Evolutionary conservation across 495 filamentous ascomycete species (phyloP).

Genomic region (Penicillium soppii): DNA sequence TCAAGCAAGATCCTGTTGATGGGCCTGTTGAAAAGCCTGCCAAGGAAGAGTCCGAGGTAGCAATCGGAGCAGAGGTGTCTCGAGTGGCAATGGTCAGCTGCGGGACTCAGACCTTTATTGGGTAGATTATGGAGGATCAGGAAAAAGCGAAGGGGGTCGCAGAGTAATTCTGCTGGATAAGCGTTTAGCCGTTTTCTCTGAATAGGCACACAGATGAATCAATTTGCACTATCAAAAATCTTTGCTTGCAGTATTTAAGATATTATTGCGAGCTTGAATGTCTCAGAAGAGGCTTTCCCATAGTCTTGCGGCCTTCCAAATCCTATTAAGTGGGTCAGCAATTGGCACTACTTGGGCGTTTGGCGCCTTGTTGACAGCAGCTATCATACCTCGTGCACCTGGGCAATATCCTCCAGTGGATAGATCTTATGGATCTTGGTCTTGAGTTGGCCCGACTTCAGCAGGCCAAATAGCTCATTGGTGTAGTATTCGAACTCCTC

Average conservation of each 20-base stretch:
- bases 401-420: slow-evolving; percentile 69
- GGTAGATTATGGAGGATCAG: no score
- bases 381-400: slow-evolving; percentile 63
- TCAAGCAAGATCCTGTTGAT: neutral
- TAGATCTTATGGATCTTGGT: slow-evolving; percentile 79
- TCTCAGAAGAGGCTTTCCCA: slow-evolving; percentile 64
- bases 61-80: no score
- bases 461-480: slow-evolving; percentile 70
- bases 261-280: slow-evolving; percentile 17
- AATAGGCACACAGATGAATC: neutral
- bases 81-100: no score
- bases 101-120: no score
- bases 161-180: no score
- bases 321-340: slow-evolving; percentile 46
- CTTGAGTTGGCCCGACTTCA: slow-evolving; percentile 67
- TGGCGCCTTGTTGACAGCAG: no score
- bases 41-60: neutral
- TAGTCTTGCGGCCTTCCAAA: slow-evolving; percentile 79
- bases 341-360: slow-evolving; percentile 9
- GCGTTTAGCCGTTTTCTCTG: no score
- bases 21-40: neutral
- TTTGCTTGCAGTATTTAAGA: neutral
- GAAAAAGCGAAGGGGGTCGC: no score
- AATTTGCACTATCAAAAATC: neutral
- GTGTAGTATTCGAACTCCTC: slow-evolving; percentile 75